Conservation (phyloP, 1,284 basidiomycete species). For the Butyriboletus appendiculatus region DNA sequence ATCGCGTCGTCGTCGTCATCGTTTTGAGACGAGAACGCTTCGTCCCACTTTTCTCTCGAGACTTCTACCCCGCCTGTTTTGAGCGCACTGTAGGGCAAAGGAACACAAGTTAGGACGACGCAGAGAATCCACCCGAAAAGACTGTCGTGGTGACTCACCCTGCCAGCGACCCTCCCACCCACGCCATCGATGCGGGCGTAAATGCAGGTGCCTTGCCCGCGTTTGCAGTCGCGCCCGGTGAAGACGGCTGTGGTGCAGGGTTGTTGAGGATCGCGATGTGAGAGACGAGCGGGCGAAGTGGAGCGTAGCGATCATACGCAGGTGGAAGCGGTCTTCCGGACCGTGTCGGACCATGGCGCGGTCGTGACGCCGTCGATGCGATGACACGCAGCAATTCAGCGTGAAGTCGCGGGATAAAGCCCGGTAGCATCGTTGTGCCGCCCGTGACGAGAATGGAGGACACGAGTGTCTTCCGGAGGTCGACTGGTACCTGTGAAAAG, state of each 20-base stretch:
- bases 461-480: slow-evolving; percentile 80
- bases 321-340: slow-evolving; percentile 46
- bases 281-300: slow-evolving; percentile 66
- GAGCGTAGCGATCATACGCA: slow-evolving; percentile 69
- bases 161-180: slow-evolving; percentile 93
- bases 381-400: slow-evolving; percentile 69
- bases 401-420: slow-evolving; percentile 86
- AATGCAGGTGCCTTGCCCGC: slow-evolving; percentile 87
- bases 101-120: not conserved
- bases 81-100: slow-evolving; percentile 51
- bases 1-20: slow-evolving; percentile 46
- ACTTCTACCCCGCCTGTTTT: slow-evolving; percentile 86
- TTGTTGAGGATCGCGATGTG: slow-evolving; percentile 85
- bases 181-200: slow-evolving; percentile 74
- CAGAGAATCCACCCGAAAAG: not conserved
- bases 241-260: slow-evolving; percentile 53
- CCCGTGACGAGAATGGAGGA: slow-evolving; percentile 85
- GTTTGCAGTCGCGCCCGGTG: slow-evolving; percentile 49
- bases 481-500: slow-evolving; percentile 73
- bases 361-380: slow-evolving; percentile 37
- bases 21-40: slow-evolving; percentile 48
- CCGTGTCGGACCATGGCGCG: slow-evolving; percentile 37
- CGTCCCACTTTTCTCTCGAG: slow-evolving; percentile 82
- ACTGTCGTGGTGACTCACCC: slow-evolving; percentile 57
- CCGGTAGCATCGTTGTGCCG: slow-evolving; percentile 90